Percentiles rank a stretch among this genome's conserved stretches.
Conservation (phyloP, 441 rosid genomes). For the Dalechampia spathulata region DNA sequence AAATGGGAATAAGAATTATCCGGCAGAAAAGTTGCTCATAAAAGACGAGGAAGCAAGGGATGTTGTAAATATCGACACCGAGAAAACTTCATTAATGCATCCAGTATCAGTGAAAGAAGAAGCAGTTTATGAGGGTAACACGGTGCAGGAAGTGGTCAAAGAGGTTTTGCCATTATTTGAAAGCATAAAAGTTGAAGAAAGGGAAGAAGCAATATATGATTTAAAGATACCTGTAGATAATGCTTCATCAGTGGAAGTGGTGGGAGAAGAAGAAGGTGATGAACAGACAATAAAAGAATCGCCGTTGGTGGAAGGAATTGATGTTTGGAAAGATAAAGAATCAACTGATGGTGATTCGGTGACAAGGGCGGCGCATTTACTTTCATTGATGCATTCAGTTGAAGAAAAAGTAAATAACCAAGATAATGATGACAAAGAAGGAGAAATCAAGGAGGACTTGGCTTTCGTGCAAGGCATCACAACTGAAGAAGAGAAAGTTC, state of each 20-base stretch:
- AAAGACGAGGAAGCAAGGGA: neutral
- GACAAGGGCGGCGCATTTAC: neutral
- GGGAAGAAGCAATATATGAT: neutral
- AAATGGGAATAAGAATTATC: slow-evolving; percentile 1
- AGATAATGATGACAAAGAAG: too few relatives aligned
- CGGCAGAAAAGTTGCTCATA: neutral
- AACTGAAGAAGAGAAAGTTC: too few relatives aligned
- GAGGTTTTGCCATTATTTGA: too few relatives aligned
- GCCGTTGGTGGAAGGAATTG: neutral
- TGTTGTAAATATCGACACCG: too few relatives aligned
- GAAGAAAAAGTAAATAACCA: slow-evolving; percentile 20
- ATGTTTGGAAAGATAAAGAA: slow-evolving; percentile 1
- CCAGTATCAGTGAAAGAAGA: too few relatives aligned
- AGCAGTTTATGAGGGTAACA: too few relatives aligned
- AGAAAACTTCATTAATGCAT: too few relatives aligned
- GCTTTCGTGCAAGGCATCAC: too few relatives aligned
- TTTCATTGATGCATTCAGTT: neutral
- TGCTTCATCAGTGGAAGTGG: neutral
- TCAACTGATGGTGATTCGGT: neutral
- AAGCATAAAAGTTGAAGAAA: too few relatives aligned
- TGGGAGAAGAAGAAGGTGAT: slow-evolving; percentile 13
- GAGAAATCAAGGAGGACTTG: too few relatives aligned
- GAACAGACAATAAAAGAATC: neutral
- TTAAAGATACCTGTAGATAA: too few relatives aligned
- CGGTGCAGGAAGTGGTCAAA: too few relatives aligned